Evolutionary conservation across 345 rosid species (phyloP), one percentile per base, ranked within the genome.

Genomic region (Leavenworthia alabamica): DNA sequence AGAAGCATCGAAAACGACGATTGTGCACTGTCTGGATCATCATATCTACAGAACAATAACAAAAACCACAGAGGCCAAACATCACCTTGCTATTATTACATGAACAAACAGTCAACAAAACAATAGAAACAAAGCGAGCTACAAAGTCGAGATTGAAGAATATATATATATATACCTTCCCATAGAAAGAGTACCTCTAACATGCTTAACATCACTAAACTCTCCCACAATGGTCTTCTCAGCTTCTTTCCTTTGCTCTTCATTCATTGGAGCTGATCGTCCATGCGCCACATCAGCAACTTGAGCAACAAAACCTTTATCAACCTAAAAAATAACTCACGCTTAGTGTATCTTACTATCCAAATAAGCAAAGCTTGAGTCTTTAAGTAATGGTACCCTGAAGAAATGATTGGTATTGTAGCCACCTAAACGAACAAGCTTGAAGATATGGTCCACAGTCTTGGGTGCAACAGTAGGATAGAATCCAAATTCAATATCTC

Each of bases 251-350:
- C 77, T 81, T 75, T 92, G 96, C 61, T 73, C 82, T 24, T 86
- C 86, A 39, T 93, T 93, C 96, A 92, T 89, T 0, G 96, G 91
- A 26, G 97, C 97, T 11, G 83, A 82, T 58, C 98, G 63, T 37
- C 91, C 98, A 28, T 62, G 71, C 1, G 71, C 82, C 27, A 92
- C 99, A 79, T 86, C 99, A 8, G 95, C 99, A 48, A 93, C 97
- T 89, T 89, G 99, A 58, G 96, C 94, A 61, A 93, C 97, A 78
- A 93, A 89, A 1, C 99, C 94, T 69, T 77, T 87, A 76, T 93
- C 99, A 56, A 93, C 91, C 97, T 93, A 66, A 52, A 67, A 55
- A 62, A 54, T 4, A 40, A 66, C 35, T 50, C 19, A 63, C 40
- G 41, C 11, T 31, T 8, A 11, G 15, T n/a, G 24, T 46, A 5